These are phyloP conservation scores for Rosellinia necatrix DNA, from an alignment of 2,329 filamentous ascomycete species.

Conservation along the genomic window DNA sequence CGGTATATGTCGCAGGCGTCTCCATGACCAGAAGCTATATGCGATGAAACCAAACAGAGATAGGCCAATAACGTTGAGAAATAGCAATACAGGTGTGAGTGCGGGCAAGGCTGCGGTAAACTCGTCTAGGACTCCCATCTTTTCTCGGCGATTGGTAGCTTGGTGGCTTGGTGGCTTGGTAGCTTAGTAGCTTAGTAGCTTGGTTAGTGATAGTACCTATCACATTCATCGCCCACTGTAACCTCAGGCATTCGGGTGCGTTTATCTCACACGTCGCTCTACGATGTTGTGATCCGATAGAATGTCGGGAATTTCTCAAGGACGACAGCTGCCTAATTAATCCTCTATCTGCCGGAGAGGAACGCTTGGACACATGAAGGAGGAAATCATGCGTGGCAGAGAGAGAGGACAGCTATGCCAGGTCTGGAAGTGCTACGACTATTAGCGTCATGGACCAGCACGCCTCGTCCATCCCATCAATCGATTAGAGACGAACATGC, in stretches of 20 bases:
- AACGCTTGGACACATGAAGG: no score
- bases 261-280: neutral
- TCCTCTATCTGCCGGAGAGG: no score
- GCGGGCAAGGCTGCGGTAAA: slow-evolving; percentile 16
- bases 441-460: neutral
- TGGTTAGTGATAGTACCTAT: neutral
- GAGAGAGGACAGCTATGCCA: neutral
- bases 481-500: no score
- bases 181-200: no score
- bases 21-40: slow-evolving; percentile 33
- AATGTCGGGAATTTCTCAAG: no score
- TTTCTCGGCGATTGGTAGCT: neutral
- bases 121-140: slow-evolving; percentile 19
- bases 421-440: neutral
- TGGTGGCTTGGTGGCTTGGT: slow-evolving; percentile 3
- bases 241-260: neutral
- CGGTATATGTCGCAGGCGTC: slow-evolving; percentile 39
- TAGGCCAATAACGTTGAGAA: slow-evolving; percentile 16
- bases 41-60: slow-evolving; percentile 12
- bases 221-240: neutral
- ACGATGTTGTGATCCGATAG: no score
- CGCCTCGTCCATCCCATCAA: no score
- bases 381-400: neutral
- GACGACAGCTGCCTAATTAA: no score
- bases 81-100: slow-evolving; percentile 11